These are phyloP conservation scores for Fraxinus cuspidata DNA, from an alignment of 257 asterid genomes.

Conservation along the genomic window DNA sequence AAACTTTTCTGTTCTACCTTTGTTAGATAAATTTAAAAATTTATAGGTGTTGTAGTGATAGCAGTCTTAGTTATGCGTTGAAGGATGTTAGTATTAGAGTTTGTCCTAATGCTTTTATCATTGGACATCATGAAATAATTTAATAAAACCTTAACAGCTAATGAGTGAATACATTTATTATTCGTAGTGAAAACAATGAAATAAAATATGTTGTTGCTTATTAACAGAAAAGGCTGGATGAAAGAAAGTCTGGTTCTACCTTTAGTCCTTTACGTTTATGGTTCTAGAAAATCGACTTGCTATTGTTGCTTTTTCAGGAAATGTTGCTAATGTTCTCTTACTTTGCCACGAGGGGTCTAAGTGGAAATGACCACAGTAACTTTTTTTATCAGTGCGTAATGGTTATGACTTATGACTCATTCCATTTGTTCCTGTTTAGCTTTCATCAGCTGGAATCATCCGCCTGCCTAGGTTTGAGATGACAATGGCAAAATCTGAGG, in stretches of 20 bases:
- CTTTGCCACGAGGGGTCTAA: background rate
- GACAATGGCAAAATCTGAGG: constrained; percentile 81
- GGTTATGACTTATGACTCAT: constrained; percentile 24
- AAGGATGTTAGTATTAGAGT: background rate
- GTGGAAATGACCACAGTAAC: background rate
- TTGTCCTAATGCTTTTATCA: constrained; percentile 3
- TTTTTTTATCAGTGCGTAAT: constrained; percentile 14
- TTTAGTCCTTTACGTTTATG: constrained; percentile 13
- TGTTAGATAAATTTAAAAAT: constrained; percentile 11
- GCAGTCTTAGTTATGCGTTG: background rate
- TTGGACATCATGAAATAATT: background rate
- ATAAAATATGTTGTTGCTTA: constrained; percentile 1
- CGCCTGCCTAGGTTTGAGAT: constrained; percentile 90
- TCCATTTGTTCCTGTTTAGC: constrained; percentile 42
- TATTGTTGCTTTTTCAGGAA: constrained; percentile 9
- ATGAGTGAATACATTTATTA: constrained; percentile 4
- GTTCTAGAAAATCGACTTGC: constrained; percentile 15
- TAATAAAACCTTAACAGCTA: constrained; percentile 14
- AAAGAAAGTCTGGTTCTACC: constrained; percentile 7
- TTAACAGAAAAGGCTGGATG: constrained; percentile 8
- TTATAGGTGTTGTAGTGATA: constrained; percentile 10
- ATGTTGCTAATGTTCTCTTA: constrained; percentile 1
- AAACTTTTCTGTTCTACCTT: constrained; percentile 8
- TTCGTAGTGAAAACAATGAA: constrained; percentile 31
- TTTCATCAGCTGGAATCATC: constrained; percentile 84